phyloP scores from a whole-genome alignment of 805 yeast genomes.

The Scheffersomyces spartinae region DNA sequence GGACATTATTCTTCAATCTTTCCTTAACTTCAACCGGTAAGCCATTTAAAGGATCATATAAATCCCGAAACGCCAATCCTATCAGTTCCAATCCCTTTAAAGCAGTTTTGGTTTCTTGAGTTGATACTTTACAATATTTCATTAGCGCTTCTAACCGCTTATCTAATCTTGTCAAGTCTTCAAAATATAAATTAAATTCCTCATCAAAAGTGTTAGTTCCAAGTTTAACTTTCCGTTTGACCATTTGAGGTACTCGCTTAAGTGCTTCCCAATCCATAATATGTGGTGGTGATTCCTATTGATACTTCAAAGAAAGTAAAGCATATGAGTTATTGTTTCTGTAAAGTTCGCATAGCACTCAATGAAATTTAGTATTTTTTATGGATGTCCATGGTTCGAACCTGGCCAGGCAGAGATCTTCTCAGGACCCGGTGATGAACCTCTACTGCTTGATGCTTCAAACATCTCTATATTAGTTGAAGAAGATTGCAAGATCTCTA shows the following conservation, averaged over 20 bases:
- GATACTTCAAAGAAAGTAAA: not conserved
- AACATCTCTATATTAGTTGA: too few relatives aligned
- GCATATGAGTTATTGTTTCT: not conserved
- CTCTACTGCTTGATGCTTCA: slow-evolving; percentile 12
- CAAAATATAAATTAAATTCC: slow-evolving; percentile 18
- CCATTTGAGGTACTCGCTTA: slow-evolving; percentile 19
- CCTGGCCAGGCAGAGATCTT: slow-evolving; percentile 55
- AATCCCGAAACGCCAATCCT: too few relatives aligned
- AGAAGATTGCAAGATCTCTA: too few relatives aligned
- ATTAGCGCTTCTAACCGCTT: too few relatives aligned
- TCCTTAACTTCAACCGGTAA: too few relatives aligned
- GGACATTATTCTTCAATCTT: too few relatives aligned
- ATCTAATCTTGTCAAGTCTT: slow-evolving; percentile 7
- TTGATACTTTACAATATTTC: too few relatives aligned
- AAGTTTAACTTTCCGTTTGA: slow-evolving; percentile 15
- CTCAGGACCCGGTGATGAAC: slow-evolving; percentile 24
- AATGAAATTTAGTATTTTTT: slow-evolving; percentile 2
- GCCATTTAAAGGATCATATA: too few relatives aligned
- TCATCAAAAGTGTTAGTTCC: slow-evolving; percentile 25
- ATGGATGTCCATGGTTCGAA: slow-evolving; percentile 54
- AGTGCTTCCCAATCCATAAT: slow-evolving; percentile 11
- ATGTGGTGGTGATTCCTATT: slow-evolving; percentile 8
- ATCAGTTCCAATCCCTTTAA: too few relatives aligned
- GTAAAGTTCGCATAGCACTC: not conserved
- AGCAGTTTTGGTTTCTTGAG: too few relatives aligned